Percentiles rank a stretch among this genome's conserved stretches.
Evolutionary conservation across 23 red algal species (phyloP).

Genomic region (Porphyridium purpureum): DNA sequence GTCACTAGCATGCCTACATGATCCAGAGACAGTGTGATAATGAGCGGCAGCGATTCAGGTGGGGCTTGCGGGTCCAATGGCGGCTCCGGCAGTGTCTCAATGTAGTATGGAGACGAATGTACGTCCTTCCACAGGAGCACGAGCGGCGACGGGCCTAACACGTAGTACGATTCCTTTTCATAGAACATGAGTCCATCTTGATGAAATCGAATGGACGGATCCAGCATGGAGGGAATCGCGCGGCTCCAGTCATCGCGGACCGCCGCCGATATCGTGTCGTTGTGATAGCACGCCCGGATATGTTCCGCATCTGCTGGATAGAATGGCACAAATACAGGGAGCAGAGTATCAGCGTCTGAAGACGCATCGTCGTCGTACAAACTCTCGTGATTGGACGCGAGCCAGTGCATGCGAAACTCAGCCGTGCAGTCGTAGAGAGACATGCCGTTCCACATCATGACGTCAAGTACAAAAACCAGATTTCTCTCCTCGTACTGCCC

Average conservation of each 20-base stretch:
- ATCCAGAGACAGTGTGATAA: background rate
- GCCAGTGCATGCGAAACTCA: background rate
- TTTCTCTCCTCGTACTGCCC: too few species aligned
- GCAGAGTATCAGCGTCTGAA: background rate
- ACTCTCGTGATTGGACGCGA: background rate
- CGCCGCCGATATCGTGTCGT: too few species aligned
- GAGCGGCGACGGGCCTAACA: background rate
- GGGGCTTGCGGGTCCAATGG: too few species aligned
- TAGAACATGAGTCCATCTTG: slow-evolving; percentile 1
- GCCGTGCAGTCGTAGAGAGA: background rate
- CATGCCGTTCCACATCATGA: background rate
- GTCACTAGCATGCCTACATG: background rate
- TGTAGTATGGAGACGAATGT: background rate
- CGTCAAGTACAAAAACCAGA: background rate
- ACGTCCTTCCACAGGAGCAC: background rate
- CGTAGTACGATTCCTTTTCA: background rate
- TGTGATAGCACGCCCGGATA: too few species aligned
- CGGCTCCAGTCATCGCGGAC: background rate
- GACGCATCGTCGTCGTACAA: background rate
- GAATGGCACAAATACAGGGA: too few species aligned
- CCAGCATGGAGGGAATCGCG: background rate
- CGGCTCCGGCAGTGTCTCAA: background rate
- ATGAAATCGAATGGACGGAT: too few species aligned
- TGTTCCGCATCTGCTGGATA: too few species aligned
- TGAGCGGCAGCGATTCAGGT: background rate